These are phyloP conservation scores for Boechera divaricarpa DNA, from an alignment of 345 rosid genomes.

Conservation along the genomic window DNA sequence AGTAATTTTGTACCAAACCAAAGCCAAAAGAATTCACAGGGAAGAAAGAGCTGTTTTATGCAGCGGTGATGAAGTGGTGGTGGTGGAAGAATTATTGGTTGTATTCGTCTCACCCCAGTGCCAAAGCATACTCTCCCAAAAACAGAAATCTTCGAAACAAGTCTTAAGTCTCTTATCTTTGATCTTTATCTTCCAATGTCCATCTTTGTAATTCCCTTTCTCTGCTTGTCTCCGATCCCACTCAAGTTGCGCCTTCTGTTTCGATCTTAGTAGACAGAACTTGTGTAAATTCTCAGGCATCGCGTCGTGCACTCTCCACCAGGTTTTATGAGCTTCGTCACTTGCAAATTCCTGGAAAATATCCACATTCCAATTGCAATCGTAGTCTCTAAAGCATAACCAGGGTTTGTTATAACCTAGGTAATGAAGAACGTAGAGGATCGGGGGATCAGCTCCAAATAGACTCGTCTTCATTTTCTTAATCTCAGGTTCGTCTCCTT, in stretches of 20 bases:
- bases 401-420: slow-evolving; percentile 79
- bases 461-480: slow-evolving; percentile 68
- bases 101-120: slow-evolving; percentile 87
- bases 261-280: slow-evolving; percentile 74
- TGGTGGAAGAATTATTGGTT: slow-evolving; percentile 62
- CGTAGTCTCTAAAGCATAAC: slow-evolving; percentile 90
- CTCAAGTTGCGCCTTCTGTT: slow-evolving; percentile 86
- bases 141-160: slow-evolving; percentile 76
- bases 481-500: slow-evolving; percentile 80
- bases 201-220: slow-evolving; percentile 74
- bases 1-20: slow-evolving; percentile 1
- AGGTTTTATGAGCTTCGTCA: slow-evolving; percentile 75
- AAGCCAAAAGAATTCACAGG: slow-evolving; percentile 38
- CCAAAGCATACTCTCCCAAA: slow-evolving; percentile 91
- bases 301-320: slow-evolving; percentile 90
- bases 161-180: slow-evolving; percentile 68
- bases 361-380: slow-evolving; percentile 96
- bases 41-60: slow-evolving; percentile 45
- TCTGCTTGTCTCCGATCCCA: slow-evolving; percentile 90
- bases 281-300: slow-evolving; percentile 76
- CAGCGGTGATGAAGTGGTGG: slow-evolving; percentile 40
- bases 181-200: slow-evolving; percentile 84
- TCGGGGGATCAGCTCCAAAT: slow-evolving; percentile 82
- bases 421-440: slow-evolving; percentile 86
- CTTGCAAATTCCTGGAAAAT: slow-evolving; percentile 76